Base-by-base conservation (phyloP, 176 grass and related monocot species). In the Rhipidocladum racemiflorum region DNA sequence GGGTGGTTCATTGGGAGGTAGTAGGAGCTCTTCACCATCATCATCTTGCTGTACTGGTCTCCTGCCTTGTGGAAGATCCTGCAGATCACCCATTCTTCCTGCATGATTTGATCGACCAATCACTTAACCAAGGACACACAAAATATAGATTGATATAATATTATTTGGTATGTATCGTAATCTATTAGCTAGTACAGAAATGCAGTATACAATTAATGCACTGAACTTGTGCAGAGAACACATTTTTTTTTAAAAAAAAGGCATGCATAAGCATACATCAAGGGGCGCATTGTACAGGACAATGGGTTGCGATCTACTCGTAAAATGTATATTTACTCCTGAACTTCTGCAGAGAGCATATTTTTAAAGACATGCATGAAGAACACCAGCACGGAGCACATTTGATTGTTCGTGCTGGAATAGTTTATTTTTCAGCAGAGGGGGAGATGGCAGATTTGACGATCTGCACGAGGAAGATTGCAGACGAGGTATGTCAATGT, bases 41-140 rank as follows among this genome's bases (percentile, higher is more conserved):
- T 73, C 73, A 75, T 65, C 86, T 84, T 86, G 73, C 57, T 83
- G 84, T 90, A 83, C 80, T 43, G 88, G 50, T 87, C 95, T 69
- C 78, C 79, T 77, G 81, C 65, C 88, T 97, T 97, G 88, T 95
- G 88, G 72, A 97, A 90, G 76, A 97, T 94, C 86, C 95, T 97
- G 84, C 95, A 97, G 60, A 97, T 92, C 84, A 95, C 95, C 95
- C 95, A 95, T 89, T 97, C 95, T 72, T 92, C 92, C 92, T 93
- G 92, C 74, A 81, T 63, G 42, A 50, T 46, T 50, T 24, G 43
- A 51, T 20, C 16, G 16, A 4, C 55, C 55, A 25, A 57, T 24
- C 21, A 23, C 21, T 57, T 57, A 23, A 24, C 21, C 21, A 57
- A 24, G 54, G 9, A 29, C 17, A 16, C 10, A 59, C 3, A 8